These are phyloP conservation scores for Tylopilus sp. DNA, from an alignment of 1,284 basidiomycete genomes.

Conservation along the genomic window DNA sequence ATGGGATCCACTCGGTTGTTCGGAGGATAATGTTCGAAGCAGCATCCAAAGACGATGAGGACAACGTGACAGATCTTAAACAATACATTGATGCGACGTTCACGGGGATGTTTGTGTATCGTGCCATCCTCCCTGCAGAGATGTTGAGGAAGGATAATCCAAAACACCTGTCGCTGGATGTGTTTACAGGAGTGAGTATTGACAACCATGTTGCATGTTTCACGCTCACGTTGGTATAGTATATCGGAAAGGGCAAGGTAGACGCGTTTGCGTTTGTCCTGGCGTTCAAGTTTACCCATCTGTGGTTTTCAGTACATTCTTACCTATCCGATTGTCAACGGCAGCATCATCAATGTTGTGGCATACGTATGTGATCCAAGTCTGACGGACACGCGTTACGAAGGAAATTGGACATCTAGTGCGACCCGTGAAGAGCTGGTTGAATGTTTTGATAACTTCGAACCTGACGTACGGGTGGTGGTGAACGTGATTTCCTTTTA, in stretches of 20 bases:
- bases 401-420: conserved; percentile 37
- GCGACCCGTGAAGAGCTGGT: conserved; percentile 30
- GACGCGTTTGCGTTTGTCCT: background rate
- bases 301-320: conserved; percentile 35
- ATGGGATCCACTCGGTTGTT: conserved; percentile 19
- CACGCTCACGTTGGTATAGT: conserved; percentile 9
- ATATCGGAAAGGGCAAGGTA: conserved; percentile 16
- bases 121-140: conserved; percentile 19
- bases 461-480: conserved; percentile 40
- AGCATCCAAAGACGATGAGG: conserved; percentile 11
- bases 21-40: conserved; percentile 19
- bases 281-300: background rate
- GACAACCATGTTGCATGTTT: background rate
- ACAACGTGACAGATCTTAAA: background rate
- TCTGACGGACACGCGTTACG: conserved; percentile 33
- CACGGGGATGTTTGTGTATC: conserved; percentile 19
- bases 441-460: conserved; percentile 38
- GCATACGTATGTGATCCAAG: conserved; percentile 36
- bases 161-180: conserved; percentile 2
- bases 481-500: conserved; percentile 33
- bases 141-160: conserved; percentile 7
- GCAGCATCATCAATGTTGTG: conserved; percentile 42
- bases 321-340: conserved; percentile 43
- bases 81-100: conserved; percentile 20
- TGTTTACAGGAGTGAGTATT: conserved; percentile 12